Evolutionary conservation across 768 basidiomycete genomes (phyloP), one percentile per base, ranked within the genome.

Genomic region (Amyloporia xantha): DNA sequence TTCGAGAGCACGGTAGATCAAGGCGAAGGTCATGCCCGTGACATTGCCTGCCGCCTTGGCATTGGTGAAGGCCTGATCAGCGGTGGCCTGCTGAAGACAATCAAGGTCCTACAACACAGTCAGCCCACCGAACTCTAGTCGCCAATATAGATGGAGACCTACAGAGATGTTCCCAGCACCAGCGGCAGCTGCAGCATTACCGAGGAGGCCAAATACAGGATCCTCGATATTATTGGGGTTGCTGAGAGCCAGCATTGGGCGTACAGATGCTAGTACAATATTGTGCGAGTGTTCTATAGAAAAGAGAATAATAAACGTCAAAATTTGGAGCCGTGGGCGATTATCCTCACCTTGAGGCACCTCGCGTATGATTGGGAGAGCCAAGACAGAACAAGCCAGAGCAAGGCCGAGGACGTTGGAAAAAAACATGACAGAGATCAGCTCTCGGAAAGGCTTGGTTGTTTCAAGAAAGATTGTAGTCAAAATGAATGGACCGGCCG

Each of bases 51-150:
- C 74, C 11, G 78, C 76, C 62, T 85, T 85, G 37, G 82, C 82
- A 60, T 85, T 85, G 27, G 81, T 81, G 68, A 85, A 86, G 0
- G 83, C 83, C 59, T 78, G 80, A 57, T 84, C 81, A 40, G 81
- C 81, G 5, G 73, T 76, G 0, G 77, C 78, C 67, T 81, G 79
- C 58, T 84, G 82, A 17, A 85, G 70, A 61, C 82, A 84, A 47
- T 74, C 76, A 7, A 75, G 61, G 56, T 83, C 74, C 75, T 79
- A 46, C 5, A 26, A 4, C 11, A n/a, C 1, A 20, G 26, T 45
- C 11, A 50, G 43, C 33, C 20, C n/a, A n/a, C n/a, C n/a, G n/a
- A n/a, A n/a, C 36, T 26, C 5, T 5, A 15, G 27, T 48, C 28
- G 41, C 15, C 1, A 37, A 11, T 2, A 33, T 3, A 44, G 2